These are phyloP conservation scores for Leccinellum rugosiceps DNA, from an alignment of 768 basidiomycete species.

Conservation along the genomic window DNA sequence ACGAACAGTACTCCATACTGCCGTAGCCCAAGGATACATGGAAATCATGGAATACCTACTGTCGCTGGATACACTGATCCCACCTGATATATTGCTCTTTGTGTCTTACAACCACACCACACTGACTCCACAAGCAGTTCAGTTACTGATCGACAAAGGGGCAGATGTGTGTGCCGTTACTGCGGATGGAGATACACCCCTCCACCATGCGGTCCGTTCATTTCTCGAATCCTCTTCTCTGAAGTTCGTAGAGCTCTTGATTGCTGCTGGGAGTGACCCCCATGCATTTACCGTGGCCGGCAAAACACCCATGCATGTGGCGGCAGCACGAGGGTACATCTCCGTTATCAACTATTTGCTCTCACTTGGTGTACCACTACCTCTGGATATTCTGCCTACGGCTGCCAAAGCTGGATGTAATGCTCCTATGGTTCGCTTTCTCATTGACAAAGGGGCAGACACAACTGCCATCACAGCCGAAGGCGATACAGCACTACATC, in stretches of 20 bases:
- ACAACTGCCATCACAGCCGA: neutral
- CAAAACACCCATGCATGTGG: neutral
- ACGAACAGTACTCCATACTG: fast-evolving
- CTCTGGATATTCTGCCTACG: neutral
- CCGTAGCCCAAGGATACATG: neutral
- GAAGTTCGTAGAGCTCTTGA: neutral
- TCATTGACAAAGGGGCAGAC: neutral
- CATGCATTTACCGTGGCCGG: fast-evolving
- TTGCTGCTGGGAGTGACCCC: neutral
- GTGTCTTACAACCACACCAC: neutral
- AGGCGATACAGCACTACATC: neutral
- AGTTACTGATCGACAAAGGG: neutral
- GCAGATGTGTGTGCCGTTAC: neutral
- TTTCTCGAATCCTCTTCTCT: neutral
- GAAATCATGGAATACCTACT: neutral
- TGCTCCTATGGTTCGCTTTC: neutral
- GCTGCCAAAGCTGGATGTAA: neutral
- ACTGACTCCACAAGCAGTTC: neutral
- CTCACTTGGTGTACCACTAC: neutral
- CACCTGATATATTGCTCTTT: neutral
- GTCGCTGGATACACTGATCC: neutral
- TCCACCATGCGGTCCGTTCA: fast-evolving
- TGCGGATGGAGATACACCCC: neutral
- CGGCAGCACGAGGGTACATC: neutral
- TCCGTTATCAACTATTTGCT: neutral